Percentiles rank a stretch among this genome's conserved stretches.
Evolutionary conservation across 768 basidiomycete genomes (phyloP).

Genomic region (Sutorius australiensis): DNA sequence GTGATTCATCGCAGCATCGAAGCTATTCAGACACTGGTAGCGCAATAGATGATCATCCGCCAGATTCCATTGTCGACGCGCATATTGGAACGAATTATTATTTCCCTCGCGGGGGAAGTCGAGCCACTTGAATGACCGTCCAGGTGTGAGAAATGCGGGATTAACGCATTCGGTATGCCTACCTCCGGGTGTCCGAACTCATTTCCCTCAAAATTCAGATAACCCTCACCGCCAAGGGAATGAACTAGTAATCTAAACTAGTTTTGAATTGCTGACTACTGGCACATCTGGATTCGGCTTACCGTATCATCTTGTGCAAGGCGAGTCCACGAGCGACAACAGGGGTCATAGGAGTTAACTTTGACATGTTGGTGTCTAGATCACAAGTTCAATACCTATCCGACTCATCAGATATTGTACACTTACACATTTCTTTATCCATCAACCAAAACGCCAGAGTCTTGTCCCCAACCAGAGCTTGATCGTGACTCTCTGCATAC

Average conservation of each 20-base stretch:
- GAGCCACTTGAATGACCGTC: constrained; percentile 73
- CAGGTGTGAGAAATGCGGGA: neutral
- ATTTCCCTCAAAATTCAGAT: constrained; percentile 96
- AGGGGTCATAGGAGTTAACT: constrained; percentile 75
- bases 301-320: constrained; percentile 98
- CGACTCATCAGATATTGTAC: neutral
- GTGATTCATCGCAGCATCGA: constrained; percentile 89
- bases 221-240: constrained; percentile 93
- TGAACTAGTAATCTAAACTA: constrained; percentile 75
- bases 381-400: neutral
- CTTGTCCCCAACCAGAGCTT: constrained; percentile 98
- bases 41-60: constrained; percentile 81
- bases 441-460: constrained; percentile 99
- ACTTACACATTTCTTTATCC: constrained; percentile 99
- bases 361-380: constrained; percentile 91
- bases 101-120: constrained; percentile 98
- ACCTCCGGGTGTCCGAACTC: constrained; percentile 99
- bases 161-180: constrained; percentile 11
- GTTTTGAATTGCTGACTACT: neutral
- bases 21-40: constrained; percentile 93
- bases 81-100: constrained; percentile 93
- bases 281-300: constrained; percentile 10
- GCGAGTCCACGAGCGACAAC: constrained; percentile 85
- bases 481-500: constrained; percentile 95
- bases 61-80: constrained; percentile 94